Evolutionary conservation across 2,329 filamentous ascomycete species (phyloP), one percentile per base, ranked within the genome.

Genomic region (Penicillium crustosum): DNA sequence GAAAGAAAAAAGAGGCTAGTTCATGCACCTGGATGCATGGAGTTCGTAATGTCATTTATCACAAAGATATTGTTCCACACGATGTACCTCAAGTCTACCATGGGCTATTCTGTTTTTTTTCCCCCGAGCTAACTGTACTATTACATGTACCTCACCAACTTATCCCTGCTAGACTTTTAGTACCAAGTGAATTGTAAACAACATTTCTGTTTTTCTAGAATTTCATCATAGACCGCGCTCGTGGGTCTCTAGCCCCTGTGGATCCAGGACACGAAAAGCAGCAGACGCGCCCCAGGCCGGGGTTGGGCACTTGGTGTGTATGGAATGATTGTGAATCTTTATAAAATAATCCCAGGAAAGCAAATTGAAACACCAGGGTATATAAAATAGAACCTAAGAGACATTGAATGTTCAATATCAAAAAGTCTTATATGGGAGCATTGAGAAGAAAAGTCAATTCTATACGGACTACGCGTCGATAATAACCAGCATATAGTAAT

Each of bases 191-290:
- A 33, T 33, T 23, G 12, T 17, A 25, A 21, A 36, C n/a, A 19
- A 25, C 7, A 27, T 10, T 9, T 6, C 4, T 50, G 35, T 13
- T 50, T 10, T 33, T 23, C 9, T 52, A 5, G 21, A 35, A 45
- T 53, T 25, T 25, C 10, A 52, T 35, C 23, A 31, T 29, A 29
- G 31, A 44, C 39, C 49, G 27, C 21, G 15, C 33, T 21, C 42
- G n/a, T 53, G 51, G 51, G 23, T 45, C 15, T 48, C 49, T 25
- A 38, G 17, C 51, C 51, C 51, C 31, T 48, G 42, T 53, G 51
- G 51, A 48, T 27, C 51, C 42, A 38, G 29, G 51, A 53, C 51
- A 53, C 51, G 42, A 48, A 48, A 48, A 21, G 43, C 42, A 48
- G 33, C 31, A 29, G 42, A 48, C 51, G 51, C 51, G 51, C 51